These are phyloP conservation scores for Phaeolepiota aurea DNA, from an alignment of 768 basidiomycete genomes.

Conservation along the genomic window DNA sequence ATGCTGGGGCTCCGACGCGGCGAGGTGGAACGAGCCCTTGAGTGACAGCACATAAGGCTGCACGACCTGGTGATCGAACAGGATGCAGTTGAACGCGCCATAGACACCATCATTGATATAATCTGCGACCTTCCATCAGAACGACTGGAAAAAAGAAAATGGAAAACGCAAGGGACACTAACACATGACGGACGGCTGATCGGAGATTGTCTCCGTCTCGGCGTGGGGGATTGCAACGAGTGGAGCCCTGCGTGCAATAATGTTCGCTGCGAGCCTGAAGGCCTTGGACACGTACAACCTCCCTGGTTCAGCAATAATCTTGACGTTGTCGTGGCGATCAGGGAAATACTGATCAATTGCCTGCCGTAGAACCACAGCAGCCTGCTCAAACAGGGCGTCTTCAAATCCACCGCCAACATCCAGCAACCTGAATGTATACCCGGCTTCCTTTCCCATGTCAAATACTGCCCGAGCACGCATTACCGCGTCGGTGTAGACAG, in stretches of 20 bases:
- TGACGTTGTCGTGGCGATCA: constrained; percentile 50
- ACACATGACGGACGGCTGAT: constrained; percentile 78
- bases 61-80: constrained; percentile 85
- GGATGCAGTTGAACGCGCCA: constrained; percentile 92
- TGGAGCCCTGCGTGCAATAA: constrained; percentile 54
- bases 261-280: constrained; percentile 86
- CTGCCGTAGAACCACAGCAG: constrained; percentile 58
- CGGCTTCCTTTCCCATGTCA: constrained; percentile 75
- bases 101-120: constrained; percentile 99
- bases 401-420: constrained; percentile 98
- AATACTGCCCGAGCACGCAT: constrained; percentile 76
- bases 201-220: constrained; percentile 10
- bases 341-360: constrained; percentile 82
- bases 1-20: constrained; percentile 26
- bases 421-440: constrained; percentile 76
- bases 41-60: constrained; percentile 76
- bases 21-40: constrained; percentile 55
- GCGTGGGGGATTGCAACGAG: not conserved
- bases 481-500: constrained; percentile 86
- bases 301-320: constrained; percentile 93
- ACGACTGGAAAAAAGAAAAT: constrained; percentile 2
- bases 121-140: constrained; percentile 30
- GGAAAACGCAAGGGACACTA: constrained; percentile 40
- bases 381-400: constrained; percentile 73
- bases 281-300: constrained; percentile 89